Conservation (phyloP, 2,329 filamentous ascomycete species). For the Ceratocystis eucalypticola region DNA sequence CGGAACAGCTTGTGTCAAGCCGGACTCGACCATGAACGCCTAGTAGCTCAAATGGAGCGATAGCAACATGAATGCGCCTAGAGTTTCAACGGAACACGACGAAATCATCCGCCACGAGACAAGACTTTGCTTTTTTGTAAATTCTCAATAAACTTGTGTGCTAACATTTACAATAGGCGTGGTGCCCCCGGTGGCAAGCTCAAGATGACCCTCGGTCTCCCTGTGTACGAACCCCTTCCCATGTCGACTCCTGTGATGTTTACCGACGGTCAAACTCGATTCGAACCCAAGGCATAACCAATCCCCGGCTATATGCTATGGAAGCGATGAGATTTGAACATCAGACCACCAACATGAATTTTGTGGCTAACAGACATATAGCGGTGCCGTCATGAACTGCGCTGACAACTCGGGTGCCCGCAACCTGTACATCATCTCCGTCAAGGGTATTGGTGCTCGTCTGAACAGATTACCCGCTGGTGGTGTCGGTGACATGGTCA, state of each 20-base stretch:
- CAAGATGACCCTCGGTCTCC: slow-evolving; percentile 99
- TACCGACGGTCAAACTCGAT: not conserved
- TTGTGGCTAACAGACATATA: slow-evolving; percentile 28
- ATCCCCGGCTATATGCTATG: not conserved
- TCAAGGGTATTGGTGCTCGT: slow-evolving; percentile 95
- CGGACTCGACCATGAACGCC: not conserved
- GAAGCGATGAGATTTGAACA: slow-evolving; percentile 21
- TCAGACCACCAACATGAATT: not conserved
- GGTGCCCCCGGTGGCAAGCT: slow-evolving; percentile 99
- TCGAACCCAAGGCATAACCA: slow-evolving; percentile 6
- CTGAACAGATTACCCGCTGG: slow-evolving; percentile 95
- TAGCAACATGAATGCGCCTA: not conserved
- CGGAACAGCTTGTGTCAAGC: too few species aligned
- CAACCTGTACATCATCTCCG: slow-evolving; percentile 99
- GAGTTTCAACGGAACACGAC: not conserved
- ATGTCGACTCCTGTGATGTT: not conserved
- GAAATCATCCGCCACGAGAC: slow-evolving; percentile 13
- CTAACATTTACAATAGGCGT: slow-evolving; percentile 40
- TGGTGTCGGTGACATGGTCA: slow-evolving; percentile 99
- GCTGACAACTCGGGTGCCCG: slow-evolving; percentile 97
- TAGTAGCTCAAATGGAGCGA: not conserved
- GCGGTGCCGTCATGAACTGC: slow-evolving; percentile 99
- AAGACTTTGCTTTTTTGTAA: slow-evolving; percentile 8
- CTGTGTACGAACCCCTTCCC: slow-evolving; percentile 59
- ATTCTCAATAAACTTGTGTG: slow-evolving; percentile 25